Evolutionary conservation across 352 stramenopile species (phyloP).

Genomic region (Phytophthora pistaciae): DNA sequence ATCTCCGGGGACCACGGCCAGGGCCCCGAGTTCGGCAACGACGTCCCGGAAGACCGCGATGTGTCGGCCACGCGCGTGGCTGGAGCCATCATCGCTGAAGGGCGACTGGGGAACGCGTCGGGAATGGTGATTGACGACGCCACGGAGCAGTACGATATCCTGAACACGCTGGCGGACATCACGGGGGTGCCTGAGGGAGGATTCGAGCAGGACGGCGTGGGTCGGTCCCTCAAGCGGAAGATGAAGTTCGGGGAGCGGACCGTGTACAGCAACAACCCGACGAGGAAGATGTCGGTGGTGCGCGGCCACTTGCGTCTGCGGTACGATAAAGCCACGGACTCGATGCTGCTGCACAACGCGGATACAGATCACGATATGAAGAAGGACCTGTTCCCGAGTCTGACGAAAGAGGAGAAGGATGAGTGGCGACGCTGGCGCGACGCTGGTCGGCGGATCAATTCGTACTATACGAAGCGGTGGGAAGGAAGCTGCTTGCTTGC

Average conservation of each 20-base stretch:
- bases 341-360: slow-evolving; percentile 45
- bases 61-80: slow-evolving; percentile 43
- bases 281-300: slow-evolving; percentile 41
- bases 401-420: slow-evolving; percentile 14
- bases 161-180: slow-evolving; percentile 48
- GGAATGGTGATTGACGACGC: slow-evolving; percentile 32
- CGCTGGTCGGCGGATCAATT: slow-evolving; percentile 41
- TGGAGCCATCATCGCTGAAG: slow-evolving; percentile 39
- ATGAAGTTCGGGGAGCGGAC: slow-evolving; percentile 31
- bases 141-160: slow-evolving; percentile 43
- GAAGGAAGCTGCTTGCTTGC: slow-evolving; percentile 34
- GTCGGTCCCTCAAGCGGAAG: slow-evolving; percentile 46
- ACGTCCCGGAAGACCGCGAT: slow-evolving; percentile 39
- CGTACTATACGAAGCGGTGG: slow-evolving; percentile 42
- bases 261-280: slow-evolving; percentile 62
- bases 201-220: slow-evolving; percentile 44
- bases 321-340: slow-evolving; percentile 39
- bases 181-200: slow-evolving; percentile 31
- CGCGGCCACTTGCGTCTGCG: slow-evolving; percentile 44
- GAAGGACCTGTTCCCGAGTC: slow-evolving; percentile 38
- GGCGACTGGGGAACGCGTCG: slow-evolving; percentile 25
- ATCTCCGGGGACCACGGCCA: slow-evolving; percentile 58
- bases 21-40: slow-evolving; percentile 42
- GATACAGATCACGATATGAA: slow-evolving; percentile 40
- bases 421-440: slow-evolving; percentile 23